These are phyloP conservation scores for Fomitopsis palustris DNA, from an alignment of 1,284 basidiomycete genomes.

Conservation along the genomic window DNA sequence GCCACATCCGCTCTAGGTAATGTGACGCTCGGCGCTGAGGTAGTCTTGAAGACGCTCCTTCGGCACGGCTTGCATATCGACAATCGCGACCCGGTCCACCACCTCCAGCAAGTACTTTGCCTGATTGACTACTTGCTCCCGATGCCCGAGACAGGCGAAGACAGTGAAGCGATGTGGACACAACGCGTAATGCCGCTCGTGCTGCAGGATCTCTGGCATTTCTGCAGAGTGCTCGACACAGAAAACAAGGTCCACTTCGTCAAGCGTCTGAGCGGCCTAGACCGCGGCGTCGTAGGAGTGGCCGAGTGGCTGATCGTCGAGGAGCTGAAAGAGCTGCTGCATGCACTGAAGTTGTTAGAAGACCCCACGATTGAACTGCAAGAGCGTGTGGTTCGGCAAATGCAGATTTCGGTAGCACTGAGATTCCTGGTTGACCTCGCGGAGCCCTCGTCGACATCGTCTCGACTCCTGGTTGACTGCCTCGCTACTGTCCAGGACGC, in stretches of 20 bases:
- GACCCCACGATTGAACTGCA: conserved; percentile 26
- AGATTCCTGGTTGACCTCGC: conserved; percentile 38
- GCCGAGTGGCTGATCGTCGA: conserved; percentile 70
- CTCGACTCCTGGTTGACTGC: conserved; percentile 33
- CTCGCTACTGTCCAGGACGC: conserved; percentile 20
- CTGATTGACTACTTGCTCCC: conserved; percentile 59
- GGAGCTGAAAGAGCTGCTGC: conserved; percentile 47
- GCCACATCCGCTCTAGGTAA: conserved; percentile 33
- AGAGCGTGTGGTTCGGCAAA: conserved; percentile 26
- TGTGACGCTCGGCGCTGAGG: conserved; percentile 35
- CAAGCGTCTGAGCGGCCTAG: conserved; percentile 52
- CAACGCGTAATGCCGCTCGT: conserved; percentile 52
- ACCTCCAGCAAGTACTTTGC: conserved; percentile 50
- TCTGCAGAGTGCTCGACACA: conserved; percentile 54
- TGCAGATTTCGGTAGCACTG: conserved; percentile 39
- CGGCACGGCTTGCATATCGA: conserved; percentile 38
- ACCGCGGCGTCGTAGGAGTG: conserved; percentile 52
- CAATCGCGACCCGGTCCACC: conserved; percentile 51
- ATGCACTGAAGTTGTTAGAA: conserved; percentile 35
- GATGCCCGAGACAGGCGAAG: conserved; percentile 26
- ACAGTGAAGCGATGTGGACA: conserved; percentile 42
- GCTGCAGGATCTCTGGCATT: conserved; percentile 48
- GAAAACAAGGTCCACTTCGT: conserved; percentile 52
- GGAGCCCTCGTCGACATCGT: conserved; percentile 27
- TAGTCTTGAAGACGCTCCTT: conserved; percentile 54